Base-by-base conservation (phyloP, 2,329 filamentous ascomycete genomes). In the Colletotrichum lini region DNA sequence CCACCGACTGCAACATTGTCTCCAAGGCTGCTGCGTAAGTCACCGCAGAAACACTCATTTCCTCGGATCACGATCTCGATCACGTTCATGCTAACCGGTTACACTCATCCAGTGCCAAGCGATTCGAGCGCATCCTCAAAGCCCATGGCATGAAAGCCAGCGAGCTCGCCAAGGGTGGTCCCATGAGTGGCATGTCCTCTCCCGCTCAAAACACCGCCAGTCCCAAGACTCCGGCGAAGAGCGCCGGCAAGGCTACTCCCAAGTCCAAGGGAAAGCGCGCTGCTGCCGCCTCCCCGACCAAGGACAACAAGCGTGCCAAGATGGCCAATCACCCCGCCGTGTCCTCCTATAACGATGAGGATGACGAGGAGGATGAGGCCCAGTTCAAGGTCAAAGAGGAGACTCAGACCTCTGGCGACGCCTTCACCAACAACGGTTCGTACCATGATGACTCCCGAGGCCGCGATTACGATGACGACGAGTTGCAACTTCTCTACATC, bases 21-120 rank as follows among this genome's bases (percentile, higher is more conserved):
- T 85, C 82, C 79, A 92, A 92, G 80, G 91, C 87, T 16, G 92
- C 92, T 26, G 92, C 91, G 92, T 94, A 86, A 86, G 91, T 87
- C 21, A 12, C 3, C 2, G 10, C 10, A 2, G 1, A 9, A 6
- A 9, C 3, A 13, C 0, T 2, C 44, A 6, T 57, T 38, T 38
- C 8, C n/a, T 26, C 2, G 10, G 21, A 8, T 26, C 1, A 38
- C 9, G 2, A 38, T 56, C 6, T 44, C 44, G 42, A 45, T 23
- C 13, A 42, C 45, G 18, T 53, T 30, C 42, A 57, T 23, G 59
- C 30, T 47, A 18, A 42, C 42, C 8, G 21, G 5, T 40, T 9
- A 30, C 18, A 18, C 67, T 18, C 15, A 38, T 16, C 72, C 76
- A 93, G 91, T 1, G 88, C 90, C 73, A 93, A 93, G 80, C 84